Percentiles rank a stretch among this genome's conserved stretches.
Evolutionary conservation across 208 protist species (phyloP).

Genomic region (Trichomonas tenax): DNA sequence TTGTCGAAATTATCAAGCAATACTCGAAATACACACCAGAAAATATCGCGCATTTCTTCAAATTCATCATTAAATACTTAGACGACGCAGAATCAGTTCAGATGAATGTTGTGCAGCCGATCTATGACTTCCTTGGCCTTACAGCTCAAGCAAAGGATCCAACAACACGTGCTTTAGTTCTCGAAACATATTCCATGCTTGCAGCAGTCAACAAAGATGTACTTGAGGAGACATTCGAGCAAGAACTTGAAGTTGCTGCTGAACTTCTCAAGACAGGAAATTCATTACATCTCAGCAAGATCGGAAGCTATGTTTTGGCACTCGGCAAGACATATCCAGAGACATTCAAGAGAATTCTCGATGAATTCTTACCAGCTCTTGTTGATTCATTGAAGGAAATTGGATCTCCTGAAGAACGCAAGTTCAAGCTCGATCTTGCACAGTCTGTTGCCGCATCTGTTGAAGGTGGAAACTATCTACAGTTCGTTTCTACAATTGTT

Average conservation of each 20-base stretch:
- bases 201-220: neutral
- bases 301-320: neutral
- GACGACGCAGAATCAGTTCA: neutral
- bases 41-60: neutral
- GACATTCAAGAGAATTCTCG: neutral
- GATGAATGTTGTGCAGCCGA: neutral
- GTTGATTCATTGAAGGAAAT: neutral
- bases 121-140: neutral
- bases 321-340: neutral
- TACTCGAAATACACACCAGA: neutral
- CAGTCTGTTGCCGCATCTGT: neutral
- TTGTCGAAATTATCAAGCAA: neutral
- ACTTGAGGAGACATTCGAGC: neutral
- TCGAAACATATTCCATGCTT: neutral
- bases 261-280: neutral
- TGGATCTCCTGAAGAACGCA: neutral
- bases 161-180: neutral
- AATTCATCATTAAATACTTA: neutral
- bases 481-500: neutral
- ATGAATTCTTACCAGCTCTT: neutral
- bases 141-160: neutral
- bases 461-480: neutral
- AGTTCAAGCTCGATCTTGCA: neutral
- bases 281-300: neutral
- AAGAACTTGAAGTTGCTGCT: neutral